phyloP scores from a whole-genome alignment of 2,329 filamentous ascomycete species.

The Aspergillus glaucus region DNA sequence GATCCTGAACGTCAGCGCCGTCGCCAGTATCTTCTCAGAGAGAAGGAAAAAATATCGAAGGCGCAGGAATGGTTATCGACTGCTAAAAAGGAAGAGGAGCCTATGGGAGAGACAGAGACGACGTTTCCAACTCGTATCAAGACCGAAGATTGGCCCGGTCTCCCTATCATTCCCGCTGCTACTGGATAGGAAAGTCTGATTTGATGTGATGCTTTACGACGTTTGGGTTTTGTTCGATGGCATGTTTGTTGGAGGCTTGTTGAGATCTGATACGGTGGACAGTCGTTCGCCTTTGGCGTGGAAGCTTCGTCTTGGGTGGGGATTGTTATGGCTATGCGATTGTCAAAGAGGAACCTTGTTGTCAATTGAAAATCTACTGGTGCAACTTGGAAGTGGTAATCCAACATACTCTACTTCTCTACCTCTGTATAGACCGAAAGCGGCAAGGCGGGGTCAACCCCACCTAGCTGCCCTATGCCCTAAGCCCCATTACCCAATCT shows the following conservation, averaged over 20 bases:
- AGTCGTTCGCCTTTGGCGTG: too few species aligned
- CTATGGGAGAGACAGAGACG: not conserved
- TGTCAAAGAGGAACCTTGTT: not conserved
- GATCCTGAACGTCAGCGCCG: conserved; percentile 30
- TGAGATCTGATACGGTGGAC: too few species aligned
- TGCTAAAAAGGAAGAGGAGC: conserved; percentile 10
- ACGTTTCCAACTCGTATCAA: not conserved
- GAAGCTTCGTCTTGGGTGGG: too few species aligned
- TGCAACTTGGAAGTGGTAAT: too few species aligned
- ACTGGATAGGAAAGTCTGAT: not conserved
- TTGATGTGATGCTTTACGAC: too few species aligned
- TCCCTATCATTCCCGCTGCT: not conserved
- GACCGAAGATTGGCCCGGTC: not conserved
- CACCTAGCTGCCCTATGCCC: conserved; percentile 29
- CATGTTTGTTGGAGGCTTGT: not conserved
- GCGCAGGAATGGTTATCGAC: conserved; percentile 28
- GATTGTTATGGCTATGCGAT: too few species aligned
- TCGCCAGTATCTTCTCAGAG: conserved; percentile 22
- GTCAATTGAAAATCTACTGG: not conserved
- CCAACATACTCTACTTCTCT: not conserved
- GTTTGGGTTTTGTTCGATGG: not conserved
- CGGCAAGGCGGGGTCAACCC: conserved; percentile 21
- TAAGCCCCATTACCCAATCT: conserved; percentile 15
- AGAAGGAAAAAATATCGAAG: conserved; percentile 28
- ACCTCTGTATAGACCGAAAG: conserved; percentile 1